Evolutionary conservation across 202 grass and related monocot species (phyloP), one percentile per base, ranked within the genome.

Genomic region (Setaria italica): DNA sequence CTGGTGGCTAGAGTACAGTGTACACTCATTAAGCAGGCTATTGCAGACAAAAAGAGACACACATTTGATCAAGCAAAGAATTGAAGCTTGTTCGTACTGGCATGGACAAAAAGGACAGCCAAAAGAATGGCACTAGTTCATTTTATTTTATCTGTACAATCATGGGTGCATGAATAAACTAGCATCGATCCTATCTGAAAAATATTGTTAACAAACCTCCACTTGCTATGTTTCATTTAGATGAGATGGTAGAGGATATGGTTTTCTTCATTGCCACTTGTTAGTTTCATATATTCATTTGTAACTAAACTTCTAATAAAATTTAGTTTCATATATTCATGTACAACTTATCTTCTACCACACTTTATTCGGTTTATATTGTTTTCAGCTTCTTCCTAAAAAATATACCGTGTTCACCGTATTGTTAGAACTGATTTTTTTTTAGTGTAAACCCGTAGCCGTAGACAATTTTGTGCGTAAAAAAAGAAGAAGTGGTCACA

Each of bases 71-170:
- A 65, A 67, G 47, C 81, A 85, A 41, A 8, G 39, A 84, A 80
- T 77, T 87, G 51, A 91, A 88, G 70, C 32, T 57, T 80, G 70
- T 29, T 87, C 55, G 80, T 78, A 85, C 77, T 81, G 47, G 15
- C 63, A 39, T 77, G 71, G 63, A 81, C 77, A 67, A 85, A 88
- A 41, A 5, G 71, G 75, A 85, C 71, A 51, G 0, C 77, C 37
- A 64, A 56, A 80, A 81, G 20, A 87, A 87, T 43, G 60, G 7
- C 53, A 46, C 67, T 60, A 1, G 16, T 46, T 82, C 42, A 46
- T 8, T 59, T 58, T 45, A 47, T 20, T 89, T 46, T 87, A 72
- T 67, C 70, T 70, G 21, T 33, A 7, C 53, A 59, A 59, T 76
- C 74, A 76, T 76, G 7, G 34, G 45, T 47, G 60, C 43, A 70